Conservation (phyloP, 306 rosid species). For the Pyrus bretschneideri region DNA sequence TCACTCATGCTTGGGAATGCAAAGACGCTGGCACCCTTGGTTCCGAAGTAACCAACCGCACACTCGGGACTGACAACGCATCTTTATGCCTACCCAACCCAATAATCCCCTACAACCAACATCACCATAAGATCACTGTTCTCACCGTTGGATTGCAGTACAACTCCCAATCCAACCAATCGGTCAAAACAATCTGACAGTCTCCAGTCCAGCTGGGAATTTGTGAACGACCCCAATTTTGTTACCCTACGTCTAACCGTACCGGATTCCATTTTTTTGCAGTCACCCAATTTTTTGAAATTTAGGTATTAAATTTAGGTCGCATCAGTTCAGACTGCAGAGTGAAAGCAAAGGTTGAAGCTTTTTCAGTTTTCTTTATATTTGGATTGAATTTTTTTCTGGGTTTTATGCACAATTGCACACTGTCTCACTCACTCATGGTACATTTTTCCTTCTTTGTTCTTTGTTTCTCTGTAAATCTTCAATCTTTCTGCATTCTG, state of each 20-base stretch:
- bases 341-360: constrained; percentile 20
- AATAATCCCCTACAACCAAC: background rate
- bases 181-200: no score
- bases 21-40: constrained; percentile 52
- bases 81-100: constrained; percentile 15
- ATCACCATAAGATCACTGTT: background rate
- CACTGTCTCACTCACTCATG: constrained; percentile 26
- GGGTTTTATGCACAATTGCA: constrained; percentile 13
- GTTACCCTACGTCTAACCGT: background rate
- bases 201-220: background rate
- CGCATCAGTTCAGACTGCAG: background rate
- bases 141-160: background rate
- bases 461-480: constrained; percentile 10
- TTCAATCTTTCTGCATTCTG: background rate
- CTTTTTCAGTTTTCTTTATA: constrained; percentile 9
- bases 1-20: constrained; percentile 36
- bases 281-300: background rate
- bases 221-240: rapidly evolving
- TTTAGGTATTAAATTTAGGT: background rate
- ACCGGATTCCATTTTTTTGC: rapidly evolving
- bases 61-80: constrained; percentile 39
- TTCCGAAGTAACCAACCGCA: constrained; percentile 48
- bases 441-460: constrained; percentile 22
- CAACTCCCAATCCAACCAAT: background rate
- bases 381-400: constrained; percentile 26